Conservation (phyloP, 1,139 yeast species). For the Groenewaldozyma sp. region DNA sequence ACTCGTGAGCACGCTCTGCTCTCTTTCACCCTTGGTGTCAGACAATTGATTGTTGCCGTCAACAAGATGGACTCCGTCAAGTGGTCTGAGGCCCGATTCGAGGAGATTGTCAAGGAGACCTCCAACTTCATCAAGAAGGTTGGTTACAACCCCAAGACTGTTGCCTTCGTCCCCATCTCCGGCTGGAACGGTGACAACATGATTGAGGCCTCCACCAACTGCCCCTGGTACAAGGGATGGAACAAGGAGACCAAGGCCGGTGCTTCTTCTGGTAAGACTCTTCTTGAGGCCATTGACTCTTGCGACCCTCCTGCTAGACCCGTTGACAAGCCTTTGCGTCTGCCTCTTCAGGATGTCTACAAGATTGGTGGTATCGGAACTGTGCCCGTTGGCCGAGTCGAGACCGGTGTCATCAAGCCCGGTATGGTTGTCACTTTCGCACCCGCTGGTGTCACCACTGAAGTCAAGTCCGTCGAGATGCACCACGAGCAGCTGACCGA, state of each 20-base stretch:
- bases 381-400: constrained; percentile 93
- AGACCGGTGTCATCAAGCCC: constrained; percentile 86
- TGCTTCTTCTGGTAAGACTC: constrained; percentile 73
- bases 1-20: constrained; percentile 90
- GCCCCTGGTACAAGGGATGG: constrained; percentile 93
- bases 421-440: constrained; percentile 88
- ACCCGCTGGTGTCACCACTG: constrained; percentile 89
- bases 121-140: constrained; percentile 87
- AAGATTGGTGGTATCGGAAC: constrained; percentile 92
- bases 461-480: constrained; percentile 90
- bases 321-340: constrained; percentile 84
- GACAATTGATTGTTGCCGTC: constrained; percentile 80
- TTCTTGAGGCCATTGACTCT: constrained; percentile 80
- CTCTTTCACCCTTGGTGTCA: constrained; percentile 87
- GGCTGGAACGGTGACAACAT: constrained; percentile 95
- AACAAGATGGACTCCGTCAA: constrained; percentile 92
- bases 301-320: constrained; percentile 82
- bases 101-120: constrained; percentile 76
- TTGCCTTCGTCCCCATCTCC: constrained; percentile 86
- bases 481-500: constrained; percentile 81
- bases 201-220: constrained; percentile 75
- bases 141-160: constrained; percentile 88
- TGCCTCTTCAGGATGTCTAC: constrained; percentile 88
- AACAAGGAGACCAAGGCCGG: constrained; percentile 72
- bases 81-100: constrained; percentile 75